A percentile compares a stretch with the other conserved stretches of the same genome.
These are phyloP conservation scores for Samsoniella hepiali DNA, from an alignment of 2,329 filamentous ascomycete species.

Conservation along the genomic window DNA sequence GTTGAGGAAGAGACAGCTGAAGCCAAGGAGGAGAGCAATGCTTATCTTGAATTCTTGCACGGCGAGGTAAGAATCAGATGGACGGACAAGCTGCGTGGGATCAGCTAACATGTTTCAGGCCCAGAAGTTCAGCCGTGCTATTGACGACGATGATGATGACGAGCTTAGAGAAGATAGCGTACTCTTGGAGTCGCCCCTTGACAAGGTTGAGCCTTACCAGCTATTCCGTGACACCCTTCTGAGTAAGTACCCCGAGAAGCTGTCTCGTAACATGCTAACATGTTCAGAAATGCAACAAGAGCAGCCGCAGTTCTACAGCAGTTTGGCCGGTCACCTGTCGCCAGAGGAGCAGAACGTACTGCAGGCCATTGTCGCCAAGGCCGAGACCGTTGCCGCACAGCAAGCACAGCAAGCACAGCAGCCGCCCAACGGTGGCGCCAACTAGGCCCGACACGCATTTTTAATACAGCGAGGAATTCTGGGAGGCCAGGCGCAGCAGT, in stretches of 20 bases:
- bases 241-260: conserved; percentile 56
- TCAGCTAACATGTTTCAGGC: conserved; percentile 51
- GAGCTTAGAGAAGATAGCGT: conserved; percentile 91
- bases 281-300: conserved; percentile 76
- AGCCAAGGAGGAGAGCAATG: conserved; percentile 83
- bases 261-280: not conserved
- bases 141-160: conserved; percentile 71
- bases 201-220: conserved; percentile 91
- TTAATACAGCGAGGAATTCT: not conserved
- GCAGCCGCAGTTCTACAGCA: conserved; percentile 84
- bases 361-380: conserved; percentile 70
- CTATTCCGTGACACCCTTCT: conserved; percentile 80
- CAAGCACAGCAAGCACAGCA: conserved; percentile 23
- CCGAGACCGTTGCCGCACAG: conserved; percentile 40
- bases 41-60: conserved; percentile 93
- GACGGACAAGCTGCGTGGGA: not conserved
- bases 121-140: conserved; percentile 73
- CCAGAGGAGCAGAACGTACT: conserved; percentile 79
- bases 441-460: conserved; percentile 16
- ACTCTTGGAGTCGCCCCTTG: conserved; percentile 86
- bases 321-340: conserved; percentile 72
- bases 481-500: not conserved
- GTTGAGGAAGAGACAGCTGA: conserved; percentile 60
- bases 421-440: conserved; percentile 22
- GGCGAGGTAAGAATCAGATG: conserved; percentile 63